A percentile compares a stretch with the other conserved stretches of the same genome.
Evolutionary conservation across 78 protist species (phyloP).

Genomic region (Blattamonas nauphoetae): DNA sequence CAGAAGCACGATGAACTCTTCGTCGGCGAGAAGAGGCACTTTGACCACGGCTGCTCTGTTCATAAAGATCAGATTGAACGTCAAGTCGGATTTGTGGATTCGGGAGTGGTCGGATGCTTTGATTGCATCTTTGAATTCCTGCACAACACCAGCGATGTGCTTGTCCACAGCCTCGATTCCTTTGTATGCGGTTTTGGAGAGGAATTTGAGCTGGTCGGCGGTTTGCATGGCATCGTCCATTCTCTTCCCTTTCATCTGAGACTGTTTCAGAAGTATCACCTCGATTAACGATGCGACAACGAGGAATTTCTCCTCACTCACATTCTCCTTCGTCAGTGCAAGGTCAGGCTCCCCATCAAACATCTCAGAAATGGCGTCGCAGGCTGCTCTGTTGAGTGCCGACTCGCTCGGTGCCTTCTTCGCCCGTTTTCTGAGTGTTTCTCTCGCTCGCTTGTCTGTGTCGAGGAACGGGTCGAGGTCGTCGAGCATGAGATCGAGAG

Average conservation of each 20-base stretch:
- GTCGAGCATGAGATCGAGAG: not conserved
- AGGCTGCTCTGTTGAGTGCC: not conserved
- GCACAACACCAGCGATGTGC: not conserved
- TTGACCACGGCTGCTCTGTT: not conserved
- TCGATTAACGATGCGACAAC: not conserved
- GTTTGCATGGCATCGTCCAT: not conserved
- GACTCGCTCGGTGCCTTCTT: not conserved
- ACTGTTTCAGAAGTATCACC: not conserved
- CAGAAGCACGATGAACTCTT: not conserved
- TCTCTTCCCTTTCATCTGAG: not conserved
- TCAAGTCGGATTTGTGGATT: not conserved
- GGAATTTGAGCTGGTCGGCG: not conserved
- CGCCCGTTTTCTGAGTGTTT: not conserved
- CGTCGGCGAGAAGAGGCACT: not conserved
- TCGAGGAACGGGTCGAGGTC: not conserved
- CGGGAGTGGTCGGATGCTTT: not conserved
- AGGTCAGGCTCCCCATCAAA: not conserved
- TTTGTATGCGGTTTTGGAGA: not conserved
- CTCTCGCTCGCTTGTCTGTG: not conserved
- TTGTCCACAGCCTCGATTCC: not conserved
- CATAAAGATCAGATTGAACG: not conserved
- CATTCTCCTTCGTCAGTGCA: not conserved
- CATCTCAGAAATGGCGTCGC: not conserved
- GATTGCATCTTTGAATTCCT: not conserved
- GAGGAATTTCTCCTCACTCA: not conserved